Percentiles rank a stretch among this genome's conserved stretches.
Conservation (phyloP, 805 yeast species). For the Saccharomyces mikatae region DNA sequence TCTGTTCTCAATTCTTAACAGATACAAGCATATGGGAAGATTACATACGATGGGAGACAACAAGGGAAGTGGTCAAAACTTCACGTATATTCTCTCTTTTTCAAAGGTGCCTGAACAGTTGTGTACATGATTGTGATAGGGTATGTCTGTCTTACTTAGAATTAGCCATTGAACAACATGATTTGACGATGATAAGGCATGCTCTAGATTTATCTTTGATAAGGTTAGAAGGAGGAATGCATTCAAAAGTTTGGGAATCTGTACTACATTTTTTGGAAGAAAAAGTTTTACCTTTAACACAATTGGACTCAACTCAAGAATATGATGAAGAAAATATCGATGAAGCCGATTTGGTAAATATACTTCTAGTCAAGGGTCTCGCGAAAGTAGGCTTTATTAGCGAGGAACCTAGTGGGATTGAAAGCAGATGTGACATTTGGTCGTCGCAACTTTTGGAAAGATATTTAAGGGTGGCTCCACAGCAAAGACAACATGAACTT, state of each 20-base stretch:
- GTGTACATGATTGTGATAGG: constrained; percentile 29
- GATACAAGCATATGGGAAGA: constrained; percentile 19
- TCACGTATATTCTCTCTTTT: constrained; percentile 29
- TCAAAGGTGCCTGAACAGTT: constrained; percentile 36
- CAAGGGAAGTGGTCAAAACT: constrained; percentile 37
- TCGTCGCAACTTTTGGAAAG: constrained; percentile 18
- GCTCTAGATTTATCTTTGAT: constrained; percentile 22
- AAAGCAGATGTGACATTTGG: constrained; percentile 14
- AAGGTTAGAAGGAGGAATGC: constrained; percentile 8
- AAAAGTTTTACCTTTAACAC: constrained; percentile 11
- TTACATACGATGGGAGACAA: constrained; percentile 34
- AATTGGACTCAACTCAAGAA: constrained; percentile 1
- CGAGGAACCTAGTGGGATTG: neutral
- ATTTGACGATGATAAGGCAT: constrained; percentile 25
- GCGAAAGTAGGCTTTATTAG: neutral
- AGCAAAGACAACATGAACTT: constrained; percentile 5
- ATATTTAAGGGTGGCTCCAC: constrained; percentile 18
- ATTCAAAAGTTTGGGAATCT: constrained; percentile 21
- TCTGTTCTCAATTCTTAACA: constrained; percentile 21
- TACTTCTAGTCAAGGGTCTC: neutral
- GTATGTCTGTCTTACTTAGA: constrained; percentile 49
- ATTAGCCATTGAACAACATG: constrained; percentile 36
- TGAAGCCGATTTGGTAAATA: neutral
- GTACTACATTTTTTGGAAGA: constrained; percentile 16
- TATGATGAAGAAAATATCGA: constrained; percentile 1